Evolutionary conservation across 2,329 filamentous ascomycete genomes (phyloP).

Genomic region (Teratosphaeria gauchensis): DNA sequence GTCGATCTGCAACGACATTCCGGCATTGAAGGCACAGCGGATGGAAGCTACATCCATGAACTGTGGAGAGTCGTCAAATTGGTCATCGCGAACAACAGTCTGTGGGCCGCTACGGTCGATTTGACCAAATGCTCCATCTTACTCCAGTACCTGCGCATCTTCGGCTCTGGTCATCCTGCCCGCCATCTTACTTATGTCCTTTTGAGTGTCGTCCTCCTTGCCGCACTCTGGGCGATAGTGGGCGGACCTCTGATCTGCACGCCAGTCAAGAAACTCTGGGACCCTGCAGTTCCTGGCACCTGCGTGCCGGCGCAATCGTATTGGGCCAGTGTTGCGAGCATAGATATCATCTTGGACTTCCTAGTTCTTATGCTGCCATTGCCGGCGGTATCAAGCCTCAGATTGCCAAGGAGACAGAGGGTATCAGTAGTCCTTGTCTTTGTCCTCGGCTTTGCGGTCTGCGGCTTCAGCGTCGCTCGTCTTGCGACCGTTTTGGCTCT

Average conservation of each 20-base stretch:
- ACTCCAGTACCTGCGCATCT: conserved; percentile 41
- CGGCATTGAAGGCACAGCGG: not conserved
- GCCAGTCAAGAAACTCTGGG: conserved; percentile 34
- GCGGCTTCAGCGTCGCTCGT: conserved; percentile 16
- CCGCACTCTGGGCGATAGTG: conserved; percentile 24
- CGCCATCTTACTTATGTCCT: conserved; percentile 30
- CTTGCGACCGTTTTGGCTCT: conserved; percentile 14
- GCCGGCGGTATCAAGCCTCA: conserved; percentile 31
- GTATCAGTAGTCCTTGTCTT: conserved; percentile 34
- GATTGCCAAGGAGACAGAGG: conserved; percentile 35
- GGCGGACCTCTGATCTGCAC: conserved; percentile 34
- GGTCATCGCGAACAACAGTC: conserved; percentile 23
- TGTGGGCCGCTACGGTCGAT: conserved; percentile 26
- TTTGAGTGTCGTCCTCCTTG: conserved; percentile 22
- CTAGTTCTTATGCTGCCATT: conserved; percentile 37
- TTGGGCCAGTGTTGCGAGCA: conserved; percentile 36
- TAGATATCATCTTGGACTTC: conserved; percentile 38
- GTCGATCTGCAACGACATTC: conserved; percentile 9
- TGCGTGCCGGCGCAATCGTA: conserved; percentile 32
- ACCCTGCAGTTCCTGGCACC: conserved; percentile 19
- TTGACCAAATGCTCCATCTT: conserved; percentile 40
- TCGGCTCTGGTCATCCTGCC: conserved; percentile 27
- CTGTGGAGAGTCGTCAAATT: conserved; percentile 17
- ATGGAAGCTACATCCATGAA: conserved; percentile 2
- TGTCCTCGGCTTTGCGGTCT: conserved; percentile 31